Evolutionary conservation across 192 early-diverging fungal genomes (phyloP), one percentile per base, ranked within the genome.

Genomic region (Backusella mclennaniae): DNA sequence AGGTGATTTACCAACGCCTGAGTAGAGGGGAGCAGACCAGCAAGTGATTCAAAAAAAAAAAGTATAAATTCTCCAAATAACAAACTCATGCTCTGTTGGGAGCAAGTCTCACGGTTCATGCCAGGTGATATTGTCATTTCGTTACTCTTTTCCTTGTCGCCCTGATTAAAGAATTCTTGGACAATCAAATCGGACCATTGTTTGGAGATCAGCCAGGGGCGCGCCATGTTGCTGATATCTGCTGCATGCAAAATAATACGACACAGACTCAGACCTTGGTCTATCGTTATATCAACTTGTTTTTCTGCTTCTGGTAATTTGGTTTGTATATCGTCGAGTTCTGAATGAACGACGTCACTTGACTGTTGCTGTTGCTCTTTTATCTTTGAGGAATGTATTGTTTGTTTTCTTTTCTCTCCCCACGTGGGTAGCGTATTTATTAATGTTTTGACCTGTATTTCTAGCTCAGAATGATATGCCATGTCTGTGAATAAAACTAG

Each of bases 151-250:
- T 97, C 96, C 41, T 89, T 68, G 41, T 97, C 94, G n/a, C 95
- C 95, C 72, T 97, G 96, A 44, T 84, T 73, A 72, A 93, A 93
- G 67, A 94, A 96, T 82, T 97, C 96, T 71, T 87, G 75, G 4
- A 93, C 88, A 41, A 97, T 91, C 77, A 93, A 73, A 82, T 94
- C 93, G 0, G 95, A 93, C 96, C 96, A 97, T 67, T 85, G 89
- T 81, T 96, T 95, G 83, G 92, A 95, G 74, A 95, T 88, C 0
- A 71, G 75, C 90, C 91, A 94, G 0, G 94, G 95, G 44, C 94
- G 87, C 38, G 91, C 90, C 1, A 93, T 89, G 73, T 96, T 96
- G 75, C 92, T 94, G 35, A 96, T 93, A 67, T 96, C 94, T 69
- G 94, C 93, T 1, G 93, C 90, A 71, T 96, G 95, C 33, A 96